Evolutionary conservation across 352 stramenopile species (phyloP), one percentile per base, ranked within the genome.

Genomic region (Phytophthora sojae): DNA sequence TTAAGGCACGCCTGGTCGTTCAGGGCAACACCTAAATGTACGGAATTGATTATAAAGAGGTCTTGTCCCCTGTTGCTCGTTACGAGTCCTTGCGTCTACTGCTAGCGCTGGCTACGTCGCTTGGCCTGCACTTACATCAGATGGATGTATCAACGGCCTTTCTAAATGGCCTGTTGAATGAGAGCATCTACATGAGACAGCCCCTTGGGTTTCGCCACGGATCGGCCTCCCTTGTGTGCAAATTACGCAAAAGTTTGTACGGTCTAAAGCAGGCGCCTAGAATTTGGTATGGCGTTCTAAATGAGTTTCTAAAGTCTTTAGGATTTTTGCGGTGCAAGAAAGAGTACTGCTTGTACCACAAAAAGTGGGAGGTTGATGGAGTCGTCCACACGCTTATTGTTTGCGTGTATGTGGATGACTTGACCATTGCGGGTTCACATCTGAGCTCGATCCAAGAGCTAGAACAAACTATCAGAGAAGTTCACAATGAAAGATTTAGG

Each of bases 281-380:
- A 58, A 69, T 64, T n/a, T 64, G 54, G 62, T 69, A 59, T 19
- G 8, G 8, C 2, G 19, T 69, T 17, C 30, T 69, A 1, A 64
- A 69, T 47, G 21, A 7, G 0, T 64, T 54, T 9, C 17, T 69
- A 14, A 50, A 51, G 15, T 11, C 4, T 1, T 47, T 50, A 39
- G 35, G 50, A 3, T 61, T 67, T 54, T 37, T 54, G 11, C 39
- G 14, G 42, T 67, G 26, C 53, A 63, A 62, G 30, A 63, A 64
- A 52, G 52, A 58, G 17, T 44, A 63, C 39, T 63, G 52, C 17
- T 69, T 69, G 62, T 69, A 69, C 25, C 62, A 23, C 7, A 63
- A 57, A 69, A 63, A 14, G 42, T 69, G 53, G 35, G 35, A 42
- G 35, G 35, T 42, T 42, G 11, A 42, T 42, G 35, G 32, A 14